These are phyloP conservation scores for Cladosporium oxysporum DNA, from an alignment of 2,329 filamentous ascomycete species.

Conservation along the genomic window DNA sequence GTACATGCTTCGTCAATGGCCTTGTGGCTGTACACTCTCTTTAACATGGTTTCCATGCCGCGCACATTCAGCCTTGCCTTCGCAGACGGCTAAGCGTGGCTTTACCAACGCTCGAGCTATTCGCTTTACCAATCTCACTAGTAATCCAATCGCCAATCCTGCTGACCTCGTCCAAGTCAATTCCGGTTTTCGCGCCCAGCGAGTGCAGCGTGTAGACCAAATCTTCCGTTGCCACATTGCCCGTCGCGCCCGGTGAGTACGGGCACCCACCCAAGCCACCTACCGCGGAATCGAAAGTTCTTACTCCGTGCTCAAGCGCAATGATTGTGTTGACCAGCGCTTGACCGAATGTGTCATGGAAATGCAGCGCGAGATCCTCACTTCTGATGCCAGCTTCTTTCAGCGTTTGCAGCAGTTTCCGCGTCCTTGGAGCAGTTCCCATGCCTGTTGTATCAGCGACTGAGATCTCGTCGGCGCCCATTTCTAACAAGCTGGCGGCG, in stretches of 20 bases:
- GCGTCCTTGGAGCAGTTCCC: conserved; percentile 74
- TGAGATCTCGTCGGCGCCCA: conserved; percentile 88
- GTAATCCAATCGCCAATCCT: conserved; percentile 75
- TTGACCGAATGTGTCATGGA: conserved; percentile 87
- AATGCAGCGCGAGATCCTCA: conserved; percentile 77
- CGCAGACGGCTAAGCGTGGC: conserved; percentile 43
- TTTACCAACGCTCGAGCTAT: conserved; percentile 68
- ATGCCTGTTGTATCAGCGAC: conserved; percentile 90
- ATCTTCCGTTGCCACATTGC: conserved; percentile 84
- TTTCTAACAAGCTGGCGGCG: conserved; percentile 69
- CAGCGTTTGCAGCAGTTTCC: conserved; percentile 65
- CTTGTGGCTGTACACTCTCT: background rate
- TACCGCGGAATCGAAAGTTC: conserved; percentile 78
- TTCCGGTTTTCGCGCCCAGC: conserved; percentile 72
- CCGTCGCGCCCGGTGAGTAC: conserved; percentile 81
- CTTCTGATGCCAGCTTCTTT: conserved; percentile 66
- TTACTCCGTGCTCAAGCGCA: conserved; percentile 72
- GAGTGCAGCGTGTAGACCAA: conserved; percentile 75
- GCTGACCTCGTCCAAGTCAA: conserved; percentile 66
- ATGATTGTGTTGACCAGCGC: conserved; percentile 81
- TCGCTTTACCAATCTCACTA: conserved; percentile 60
- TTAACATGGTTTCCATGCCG: no score
- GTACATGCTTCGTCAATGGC: background rate
- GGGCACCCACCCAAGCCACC: conserved; percentile 82
- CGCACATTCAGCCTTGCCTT: background rate